Base-by-base conservation (phyloP, 352 stramenopile genomes). In the Phytophthora chlamydospora region DNA sequence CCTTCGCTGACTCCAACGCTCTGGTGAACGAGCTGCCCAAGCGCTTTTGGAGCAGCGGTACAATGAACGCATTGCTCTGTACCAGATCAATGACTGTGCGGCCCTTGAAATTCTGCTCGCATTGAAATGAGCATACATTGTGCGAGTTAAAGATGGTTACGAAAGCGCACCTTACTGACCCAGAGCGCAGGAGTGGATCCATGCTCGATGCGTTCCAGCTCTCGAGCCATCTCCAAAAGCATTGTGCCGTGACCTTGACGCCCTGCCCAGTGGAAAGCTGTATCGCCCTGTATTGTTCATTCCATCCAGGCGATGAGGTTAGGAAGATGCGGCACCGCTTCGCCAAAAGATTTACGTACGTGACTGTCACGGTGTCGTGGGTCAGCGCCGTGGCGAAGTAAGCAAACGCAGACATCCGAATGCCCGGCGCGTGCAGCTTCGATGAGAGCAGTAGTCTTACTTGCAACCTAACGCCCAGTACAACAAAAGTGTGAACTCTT, bases 191-290 rank as follows among this genome's bases (percentile, higher is more conserved):
- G 47, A 0, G 72, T 59, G 2, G 68, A 71, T 6, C 47, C 44
- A 35, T 54, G 53, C 1, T 79, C 61, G 10, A 71, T 24, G 1
- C 58, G 34, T 21, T 83, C 71, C n/a, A 83, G 48, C 19, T 73
- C 61, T 6, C 85, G 52, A 2, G 78, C 75, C 47, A 89, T 75
- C 13, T 60, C 51, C 12, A 91, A 34, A 0, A 90, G 68, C n/a
- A 89, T 59, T 6, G 63, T 70, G 6, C 81, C 78, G 34, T 84
- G 82, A 1, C 63, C 61, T 29, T 83, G 72, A 14, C 84, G 69
- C 0, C 70, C 84, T 10, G 78, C 82, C 80, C 80, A 91, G 50
- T 93, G 84, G 11, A 93, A 84, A 8, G 78, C 66, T 6, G 84
- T 90, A 62, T 93, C 84, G 1, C 84, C 84, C 80, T 86, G 54